Evolutionary conservation across 2,329 filamentous ascomycete species (phyloP).

Genomic region (Scytalidium sp.): DNA sequence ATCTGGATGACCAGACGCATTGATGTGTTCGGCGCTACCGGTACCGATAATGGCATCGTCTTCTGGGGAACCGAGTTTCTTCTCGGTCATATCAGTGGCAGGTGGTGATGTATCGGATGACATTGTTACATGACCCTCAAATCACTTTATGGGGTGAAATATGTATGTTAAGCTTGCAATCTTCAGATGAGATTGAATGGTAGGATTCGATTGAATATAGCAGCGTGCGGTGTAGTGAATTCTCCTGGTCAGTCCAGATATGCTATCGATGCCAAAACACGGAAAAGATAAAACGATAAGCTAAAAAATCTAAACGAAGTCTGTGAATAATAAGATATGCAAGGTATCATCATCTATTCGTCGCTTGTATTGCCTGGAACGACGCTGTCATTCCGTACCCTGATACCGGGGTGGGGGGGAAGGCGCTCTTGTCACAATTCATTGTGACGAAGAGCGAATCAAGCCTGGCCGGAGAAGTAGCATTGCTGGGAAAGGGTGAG

Average conservation of each 20-base stretch:
- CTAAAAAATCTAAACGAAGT: neutral
- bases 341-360: neutral
- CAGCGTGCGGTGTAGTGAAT: neutral
- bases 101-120: neutral
- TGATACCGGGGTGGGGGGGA: neutral
- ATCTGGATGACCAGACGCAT: neutral
- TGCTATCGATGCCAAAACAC: neutral
- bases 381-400: too few relatives aligned
- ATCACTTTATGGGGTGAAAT: too few relatives aligned
- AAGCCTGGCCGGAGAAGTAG: neutral
- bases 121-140: neutral
- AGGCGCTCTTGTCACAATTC: neutral
- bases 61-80: neutral
- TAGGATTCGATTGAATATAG: neutral
- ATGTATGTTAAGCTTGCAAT: too few relatives aligned
- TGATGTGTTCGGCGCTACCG: neutral
- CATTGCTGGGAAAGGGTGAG: neutral
- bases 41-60: neutral
- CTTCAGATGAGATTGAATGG: neutral
- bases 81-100: neutral
- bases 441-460: neutral
- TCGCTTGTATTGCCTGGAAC: neutral
- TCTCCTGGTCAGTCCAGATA: neutral
- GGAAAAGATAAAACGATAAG: neutral
- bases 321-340: neutral